Percentiles rank a stretch among this genome's conserved stretches.
These are phyloP conservation scores for Colletotrichum sp. DNA, from an alignment of 2,329 filamentous ascomycete genomes.

Conservation along the genomic window DNA sequence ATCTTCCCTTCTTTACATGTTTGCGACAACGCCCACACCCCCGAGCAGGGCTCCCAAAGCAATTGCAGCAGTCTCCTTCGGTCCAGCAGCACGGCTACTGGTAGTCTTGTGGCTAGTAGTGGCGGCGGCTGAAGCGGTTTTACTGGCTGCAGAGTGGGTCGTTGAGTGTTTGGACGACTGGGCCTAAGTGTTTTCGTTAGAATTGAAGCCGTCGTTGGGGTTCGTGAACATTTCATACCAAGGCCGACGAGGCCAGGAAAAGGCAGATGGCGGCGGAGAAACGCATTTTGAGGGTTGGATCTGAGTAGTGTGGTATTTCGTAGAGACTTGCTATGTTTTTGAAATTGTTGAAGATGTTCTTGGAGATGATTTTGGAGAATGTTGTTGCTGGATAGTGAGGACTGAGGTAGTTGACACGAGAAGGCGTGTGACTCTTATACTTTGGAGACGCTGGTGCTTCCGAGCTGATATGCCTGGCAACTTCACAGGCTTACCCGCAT, in stretches of 20 bases:
- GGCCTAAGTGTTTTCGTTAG: background rate
- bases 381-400: background rate
- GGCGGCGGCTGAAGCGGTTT: background rate
- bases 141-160: background rate
- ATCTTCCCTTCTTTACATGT: background rate
- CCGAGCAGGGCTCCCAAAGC: background rate
- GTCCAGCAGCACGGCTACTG: background rate
- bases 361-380: background rate
- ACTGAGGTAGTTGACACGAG: background rate
- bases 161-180: background rate
- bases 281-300: background rate
- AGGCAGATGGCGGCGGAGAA: background rate
- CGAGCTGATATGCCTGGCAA: background rate
- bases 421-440: background rate
- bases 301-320: background rate
- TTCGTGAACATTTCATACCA: background rate
- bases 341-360: background rate
- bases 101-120: background rate
- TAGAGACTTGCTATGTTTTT: background rate
- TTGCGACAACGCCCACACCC: background rate
- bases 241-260: background rate
- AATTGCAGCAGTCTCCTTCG: background rate
- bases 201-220: accelerated
- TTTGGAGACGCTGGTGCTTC: background rate
- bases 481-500: background rate